Conservation (phyloP, 2,329 filamentous ascomycete species). For the Aspergillus pseudotamarii region DNA sequence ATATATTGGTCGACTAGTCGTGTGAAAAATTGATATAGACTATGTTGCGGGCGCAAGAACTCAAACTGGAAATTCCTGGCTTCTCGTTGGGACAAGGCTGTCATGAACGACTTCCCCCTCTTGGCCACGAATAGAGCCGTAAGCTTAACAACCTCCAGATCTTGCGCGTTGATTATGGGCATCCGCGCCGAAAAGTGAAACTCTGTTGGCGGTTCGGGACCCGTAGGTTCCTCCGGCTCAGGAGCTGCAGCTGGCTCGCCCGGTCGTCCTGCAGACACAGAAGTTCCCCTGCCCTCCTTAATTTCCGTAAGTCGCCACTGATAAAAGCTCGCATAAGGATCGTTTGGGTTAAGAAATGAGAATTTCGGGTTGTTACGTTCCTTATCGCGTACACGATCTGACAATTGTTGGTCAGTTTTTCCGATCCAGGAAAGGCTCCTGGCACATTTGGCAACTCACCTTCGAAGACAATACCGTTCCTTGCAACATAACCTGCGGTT, state of each 20-base stretch:
- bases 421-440: not conserved
- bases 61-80: slow-evolving; percentile 92
- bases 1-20: slow-evolving; percentile 92
- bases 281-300: slow-evolving; percentile 77
- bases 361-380: slow-evolving; percentile 86
- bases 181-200: slow-evolving; percentile 95
- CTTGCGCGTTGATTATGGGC: slow-evolving; percentile 95
- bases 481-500: slow-evolving; percentile 86
- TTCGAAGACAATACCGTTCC: slow-evolving; percentile 69
- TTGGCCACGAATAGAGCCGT: slow-evolving; percentile 92
- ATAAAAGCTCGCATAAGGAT: slow-evolving; percentile 88
- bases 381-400: slow-evolving; percentile 80
- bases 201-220: slow-evolving; percentile 80
- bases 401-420: not conserved
- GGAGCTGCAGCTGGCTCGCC: slow-evolving; percentile 61
- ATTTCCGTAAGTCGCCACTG: slow-evolving; percentile 88
- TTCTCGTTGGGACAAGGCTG: slow-evolving; percentile 83
- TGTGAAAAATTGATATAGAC: slow-evolving; percentile 93
- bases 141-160: slow-evolving; percentile 72
- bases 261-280: slow-evolving; percentile 73
- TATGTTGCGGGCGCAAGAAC: slow-evolving; percentile 93
- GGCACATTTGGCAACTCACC: slow-evolving; percentile 35
- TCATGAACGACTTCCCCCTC: slow-evolving; percentile 91
- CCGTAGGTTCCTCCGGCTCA: slow-evolving; percentile 69
- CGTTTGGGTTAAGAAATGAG: slow-evolving; percentile 76